These are phyloP conservation scores for Takashimella tepidaria DNA, from an alignment of 1,284 basidiomycete species.

Conservation along the genomic window DNA sequence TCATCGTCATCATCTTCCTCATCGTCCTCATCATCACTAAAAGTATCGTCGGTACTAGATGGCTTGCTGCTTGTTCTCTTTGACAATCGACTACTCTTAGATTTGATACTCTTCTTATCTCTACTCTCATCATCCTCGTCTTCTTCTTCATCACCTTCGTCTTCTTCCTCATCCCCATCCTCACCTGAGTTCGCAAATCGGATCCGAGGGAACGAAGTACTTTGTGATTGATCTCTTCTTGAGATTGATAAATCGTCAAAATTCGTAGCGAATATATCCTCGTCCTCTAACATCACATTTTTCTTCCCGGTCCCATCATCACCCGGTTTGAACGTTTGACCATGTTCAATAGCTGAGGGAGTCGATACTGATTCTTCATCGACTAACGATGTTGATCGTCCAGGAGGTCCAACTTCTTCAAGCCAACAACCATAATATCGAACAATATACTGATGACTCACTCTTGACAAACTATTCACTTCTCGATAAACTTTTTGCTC, in stretches of 20 bases:
- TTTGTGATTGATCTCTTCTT: slow-evolving; percentile 33
- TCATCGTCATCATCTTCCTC: slow-evolving; percentile 19
- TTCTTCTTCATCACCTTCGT: slow-evolving; percentile 13
- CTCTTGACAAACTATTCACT: slow-evolving; percentile 78
- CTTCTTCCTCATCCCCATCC: slow-evolving; percentile 37
- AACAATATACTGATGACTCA: slow-evolving; percentile 86
- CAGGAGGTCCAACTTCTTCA: slow-evolving; percentile 35
- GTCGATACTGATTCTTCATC: slow-evolving; percentile 7
- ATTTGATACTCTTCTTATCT: slow-evolving; percentile 38
- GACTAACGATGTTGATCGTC: slow-evolving; percentile 11
- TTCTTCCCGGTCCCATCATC: slow-evolving; percentile 5
- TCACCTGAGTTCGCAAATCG: slow-evolving; percentile 37
- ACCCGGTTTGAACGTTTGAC: not conserved
- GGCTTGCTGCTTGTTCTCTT: not conserved
- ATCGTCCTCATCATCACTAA: slow-evolving; percentile 22
- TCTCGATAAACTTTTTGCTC: slow-evolving; percentile 87
- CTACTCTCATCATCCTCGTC: slow-evolving; percentile 19
- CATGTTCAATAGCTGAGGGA: slow-evolving; percentile 1
- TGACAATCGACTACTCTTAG: not conserved
- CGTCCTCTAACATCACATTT: slow-evolving; percentile 14
- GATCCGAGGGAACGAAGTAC: slow-evolving; percentile 44
- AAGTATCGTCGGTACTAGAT: slow-evolving; percentile 14
- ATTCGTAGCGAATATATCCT: slow-evolving; percentile 41
- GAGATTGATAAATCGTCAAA: slow-evolving; percentile 40
- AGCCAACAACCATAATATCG: slow-evolving; percentile 58